Evolutionary conservation across 495 filamentous ascomycete genomes (phyloP), one percentile per base, ranked within the genome.

Genomic region (Tuber brumale): DNA sequence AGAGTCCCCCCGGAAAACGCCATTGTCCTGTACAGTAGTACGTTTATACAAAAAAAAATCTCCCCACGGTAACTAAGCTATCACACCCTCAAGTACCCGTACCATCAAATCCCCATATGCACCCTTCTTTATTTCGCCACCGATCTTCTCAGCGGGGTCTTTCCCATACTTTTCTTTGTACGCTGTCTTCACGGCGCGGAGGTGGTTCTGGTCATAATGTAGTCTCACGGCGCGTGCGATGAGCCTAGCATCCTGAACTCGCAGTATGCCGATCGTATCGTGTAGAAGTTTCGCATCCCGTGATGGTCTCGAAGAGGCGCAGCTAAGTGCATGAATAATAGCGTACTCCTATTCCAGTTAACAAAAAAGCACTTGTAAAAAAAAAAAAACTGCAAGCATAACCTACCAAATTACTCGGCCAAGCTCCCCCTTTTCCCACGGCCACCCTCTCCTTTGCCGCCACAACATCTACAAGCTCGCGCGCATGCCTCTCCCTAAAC

Each of bases 211-310:
- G 18, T 81, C 73, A 21, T 75, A 81, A 57, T 81, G 76, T 42
- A 81, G 73, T 45, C 80, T 70, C 37, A 80, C 75, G 1, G 72
- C 41, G 37, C 80, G 75, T 1, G 80, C 80, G 27, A 80, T 80
- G 27, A 81, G 73, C 3, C 80, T 70, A 2, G 72, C 75, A 42
- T 81, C 79, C 21, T 78, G 79, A 6, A 71, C 74, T 21, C 76
- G 66, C 14, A 81, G 48, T 21, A 81, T 31, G 12, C 75, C 76
- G 16, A 81, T 74, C 2, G 72, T 75, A 70, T 81, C 80, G 48
- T 81, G 78, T 3, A 81, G 61, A 2, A 81, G 75, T 51, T 81
- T 81, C 12, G 80, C 80, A 69, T 81, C 80, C 27, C 80, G 72
- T 16, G 72, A 39, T 23, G 80, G 75, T 35, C 73, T 81, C 19